These are phyloP conservation scores for Skeletonema grethae DNA, from an alignment of 108 stramenopile species.

Conservation along the genomic window DNA sequence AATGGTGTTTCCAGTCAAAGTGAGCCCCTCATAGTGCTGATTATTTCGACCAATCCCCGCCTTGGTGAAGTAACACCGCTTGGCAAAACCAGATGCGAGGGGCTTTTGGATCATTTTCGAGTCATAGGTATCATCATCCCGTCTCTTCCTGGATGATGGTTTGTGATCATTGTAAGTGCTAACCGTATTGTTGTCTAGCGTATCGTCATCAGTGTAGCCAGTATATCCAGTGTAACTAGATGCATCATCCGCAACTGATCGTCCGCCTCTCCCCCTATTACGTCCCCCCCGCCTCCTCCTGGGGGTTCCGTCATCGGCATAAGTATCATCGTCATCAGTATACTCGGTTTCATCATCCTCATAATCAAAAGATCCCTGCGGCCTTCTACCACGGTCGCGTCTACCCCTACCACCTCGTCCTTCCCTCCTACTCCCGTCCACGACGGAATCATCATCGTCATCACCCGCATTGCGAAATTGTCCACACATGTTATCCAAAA, in stretches of 20 bases:
- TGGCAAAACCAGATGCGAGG: constrained; percentile 80
- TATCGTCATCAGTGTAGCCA: constrained; percentile 10
- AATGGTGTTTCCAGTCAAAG: constrained; percentile 84
- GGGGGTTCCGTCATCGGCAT: constrained; percentile 13
- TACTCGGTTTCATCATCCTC: constrained; percentile 45
- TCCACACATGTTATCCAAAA: constrained; percentile 50
- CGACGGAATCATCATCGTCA: constrained; percentile 31
- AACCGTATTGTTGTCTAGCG: constrained; percentile 1
- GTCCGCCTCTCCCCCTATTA: constrained; percentile 11
- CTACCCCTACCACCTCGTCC: constrained; percentile 1
- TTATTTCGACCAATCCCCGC: constrained; percentile 78
- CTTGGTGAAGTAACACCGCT: constrained; percentile 89
- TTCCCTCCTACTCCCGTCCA: background rate
- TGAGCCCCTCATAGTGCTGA: constrained; percentile 88
- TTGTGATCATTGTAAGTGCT: background rate
- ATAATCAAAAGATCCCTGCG: constrained; percentile 36
- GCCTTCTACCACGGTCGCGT: constrained; percentile 13
- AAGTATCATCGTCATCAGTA: constrained; percentile 41
- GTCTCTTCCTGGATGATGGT: constrained; percentile 2
- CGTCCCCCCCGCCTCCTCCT: constrained; percentile 1
- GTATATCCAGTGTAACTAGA: constrained; percentile 20
- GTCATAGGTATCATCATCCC: constrained; percentile 15
- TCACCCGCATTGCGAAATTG: constrained; percentile 21
- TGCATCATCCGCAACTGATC: constrained; percentile 37
- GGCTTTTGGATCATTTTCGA: constrained; percentile 52